Percentiles rank a stretch among this genome's conserved stretches.
phyloP scores from a whole-genome alignment of 2,329 filamentous ascomycete genomes.

The Neofusicoccum sp. region DNA sequence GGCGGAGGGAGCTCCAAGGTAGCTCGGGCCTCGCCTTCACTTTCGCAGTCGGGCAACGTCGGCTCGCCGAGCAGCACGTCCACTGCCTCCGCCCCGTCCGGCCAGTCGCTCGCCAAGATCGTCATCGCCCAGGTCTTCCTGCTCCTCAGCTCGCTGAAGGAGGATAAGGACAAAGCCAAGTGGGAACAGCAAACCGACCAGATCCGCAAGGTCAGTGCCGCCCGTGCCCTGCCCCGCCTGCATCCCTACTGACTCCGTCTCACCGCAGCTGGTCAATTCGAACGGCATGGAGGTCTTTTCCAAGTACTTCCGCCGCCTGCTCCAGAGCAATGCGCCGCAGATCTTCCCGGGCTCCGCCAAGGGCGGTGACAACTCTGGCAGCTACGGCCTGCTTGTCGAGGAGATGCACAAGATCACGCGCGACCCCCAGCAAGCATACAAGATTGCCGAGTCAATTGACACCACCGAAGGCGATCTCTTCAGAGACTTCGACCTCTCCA shows the following conservation, averaged over 20 bases:
- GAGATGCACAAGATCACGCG: conserved; percentile 85
- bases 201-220: conserved; percentile 73
- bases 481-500: conserved; percentile 91
- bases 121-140: conserved; percentile 94
- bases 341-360: conserved; percentile 82
- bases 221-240: neutral
- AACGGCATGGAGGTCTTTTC: conserved; percentile 99
- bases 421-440: conserved; percentile 77
- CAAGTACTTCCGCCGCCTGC: conserved; percentile 90
- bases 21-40: conserved; percentile 59
- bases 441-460: conserved; percentile 92
- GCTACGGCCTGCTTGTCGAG: conserved; percentile 75
- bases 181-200: conserved; percentile 90
- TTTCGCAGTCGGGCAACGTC: conserved; percentile 55
- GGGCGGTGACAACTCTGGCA: conserved; percentile 71
- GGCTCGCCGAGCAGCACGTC: conserved; percentile 54
- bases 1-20: conserved; percentile 57
- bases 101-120: conserved; percentile 72
- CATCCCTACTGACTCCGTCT: conserved; percentile 23
- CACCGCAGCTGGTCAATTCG: conserved; percentile 81
- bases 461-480: conserved; percentile 89
- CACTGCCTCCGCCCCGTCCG: conserved; percentile 42
- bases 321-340: conserved; percentile 85
- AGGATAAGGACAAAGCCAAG: conserved; percentile 92
- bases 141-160: conserved; percentile 88